These are phyloP conservation scores for Fusarium sp. DNA, from an alignment of 2,329 filamentous ascomycete genomes.

Conservation along the genomic window DNA sequence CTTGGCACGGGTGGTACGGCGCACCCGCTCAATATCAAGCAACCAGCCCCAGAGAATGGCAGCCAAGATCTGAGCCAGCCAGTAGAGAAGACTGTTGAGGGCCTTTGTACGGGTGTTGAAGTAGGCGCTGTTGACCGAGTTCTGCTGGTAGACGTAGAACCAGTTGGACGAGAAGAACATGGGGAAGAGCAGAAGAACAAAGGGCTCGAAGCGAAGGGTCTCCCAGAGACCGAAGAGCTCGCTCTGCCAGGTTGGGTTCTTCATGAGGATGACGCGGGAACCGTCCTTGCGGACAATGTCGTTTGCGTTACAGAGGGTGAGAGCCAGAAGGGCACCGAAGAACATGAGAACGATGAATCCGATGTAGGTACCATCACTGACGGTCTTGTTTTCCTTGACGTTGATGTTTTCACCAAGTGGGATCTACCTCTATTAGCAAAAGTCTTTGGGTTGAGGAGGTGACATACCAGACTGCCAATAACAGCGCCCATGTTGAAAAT, in stretches of 20 bases:
- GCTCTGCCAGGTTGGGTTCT: slow-evolving; percentile 86
- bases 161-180: slow-evolving; percentile 87
- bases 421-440: slow-evolving; percentile 63
- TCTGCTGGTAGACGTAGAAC: slow-evolving; percentile 86
- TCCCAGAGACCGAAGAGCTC: slow-evolving; percentile 82
- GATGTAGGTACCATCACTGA: slow-evolving; percentile 85
- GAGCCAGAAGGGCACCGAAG: slow-evolving; percentile 74
- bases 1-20: slow-evolving; percentile 76
- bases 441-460: rapidly evolving
- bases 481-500: slow-evolving; percentile 95
- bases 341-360: slow-evolving; percentile 88
- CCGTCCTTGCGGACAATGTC: slow-evolving; percentile 81
- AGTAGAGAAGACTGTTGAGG: slow-evolving; percentile 79
- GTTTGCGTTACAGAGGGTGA: slow-evolving; percentile 76
- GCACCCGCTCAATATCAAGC: slow-evolving; percentile 70
- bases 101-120: slow-evolving; percentile 80
- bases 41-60: slow-evolving; percentile 77
- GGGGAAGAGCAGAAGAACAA: slow-evolving; percentile 77
- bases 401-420: slow-evolving; percentile 48
- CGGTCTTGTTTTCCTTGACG: slow-evolving; percentile 53
- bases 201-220: slow-evolving; percentile 75
- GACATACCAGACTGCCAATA: slow-evolving; percentile 74
- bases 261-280: slow-evolving; percentile 85
- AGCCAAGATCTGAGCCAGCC: slow-evolving; percentile 79
- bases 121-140: slow-evolving; percentile 74